Evolutionary conservation across 1,139 yeast species (phyloP).

Genomic region (Geotrichum aggregatum): DNA sequence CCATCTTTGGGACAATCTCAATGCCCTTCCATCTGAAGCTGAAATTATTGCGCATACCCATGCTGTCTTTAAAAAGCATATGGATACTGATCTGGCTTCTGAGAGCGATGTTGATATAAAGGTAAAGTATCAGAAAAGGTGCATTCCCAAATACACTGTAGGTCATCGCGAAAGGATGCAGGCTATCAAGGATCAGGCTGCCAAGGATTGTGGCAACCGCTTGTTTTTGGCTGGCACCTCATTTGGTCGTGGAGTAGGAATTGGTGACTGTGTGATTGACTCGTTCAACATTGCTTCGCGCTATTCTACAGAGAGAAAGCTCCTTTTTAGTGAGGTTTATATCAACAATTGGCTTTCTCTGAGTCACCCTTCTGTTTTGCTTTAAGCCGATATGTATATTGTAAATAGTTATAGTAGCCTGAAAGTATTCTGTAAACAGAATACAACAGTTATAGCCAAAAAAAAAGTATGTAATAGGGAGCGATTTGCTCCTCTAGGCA

Average conservation of each 20-base stretch:
- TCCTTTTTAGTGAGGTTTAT: conserved; percentile 34
- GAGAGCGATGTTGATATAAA: conserved; percentile 50
- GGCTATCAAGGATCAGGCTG: conserved; percentile 39
- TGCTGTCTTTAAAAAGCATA: conserved; percentile 47
- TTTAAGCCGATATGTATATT: not conserved
- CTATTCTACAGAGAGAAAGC: conserved; percentile 34
- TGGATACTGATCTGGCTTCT: conserved; percentile 49
- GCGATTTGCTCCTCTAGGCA: conserved; percentile 33
- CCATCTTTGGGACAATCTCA: conserved; percentile 46
- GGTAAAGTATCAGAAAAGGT: conserved; percentile 43
- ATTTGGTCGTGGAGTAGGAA: conserved; percentile 79
- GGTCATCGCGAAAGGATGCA: conserved; percentile 57
- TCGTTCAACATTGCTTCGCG: conserved; percentile 55
- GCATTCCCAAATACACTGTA: conserved; percentile 79
- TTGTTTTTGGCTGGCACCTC: conserved; percentile 77
- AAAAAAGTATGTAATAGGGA: not conserved
- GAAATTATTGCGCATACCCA: conserved; percentile 47
- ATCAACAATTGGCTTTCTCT: conserved; percentile 28
- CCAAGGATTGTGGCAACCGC: conserved; percentile 41
- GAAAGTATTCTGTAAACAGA: not conserved
- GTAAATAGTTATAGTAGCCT: too few relatives aligned
- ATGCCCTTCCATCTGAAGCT: conserved; percentile 47
- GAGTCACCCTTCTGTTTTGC: conserved; percentile 25
- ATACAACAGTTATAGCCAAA: not conserved
- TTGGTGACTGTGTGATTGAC: conserved; percentile 77